A percentile compares a stretch with the other conserved stretches of the same genome.
Evolutionary conservation across 306 rosid species (phyloP).

Genomic region (Citrullus colocynthis): DNA sequence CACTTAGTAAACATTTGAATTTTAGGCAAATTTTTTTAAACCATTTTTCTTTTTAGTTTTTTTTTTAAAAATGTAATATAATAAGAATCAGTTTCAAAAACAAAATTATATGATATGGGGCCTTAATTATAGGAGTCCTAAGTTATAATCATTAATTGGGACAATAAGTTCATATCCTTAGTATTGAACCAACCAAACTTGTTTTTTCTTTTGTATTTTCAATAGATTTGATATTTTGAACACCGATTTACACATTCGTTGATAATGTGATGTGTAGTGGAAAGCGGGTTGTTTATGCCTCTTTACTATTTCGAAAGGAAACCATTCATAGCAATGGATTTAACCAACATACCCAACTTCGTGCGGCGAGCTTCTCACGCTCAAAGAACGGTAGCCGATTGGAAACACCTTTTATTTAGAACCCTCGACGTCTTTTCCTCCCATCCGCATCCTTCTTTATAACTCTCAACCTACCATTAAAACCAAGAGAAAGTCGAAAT

Average conservation of each 20-base stretch:
- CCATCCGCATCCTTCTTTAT: conserved; percentile 61
- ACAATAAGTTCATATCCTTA: no score
- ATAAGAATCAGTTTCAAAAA: no score
- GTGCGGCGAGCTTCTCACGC: background rate
- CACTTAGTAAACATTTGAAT: no score
- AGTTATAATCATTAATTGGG: no score
- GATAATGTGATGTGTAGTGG: background rate
- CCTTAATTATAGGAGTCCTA: no score
- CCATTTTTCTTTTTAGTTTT: no score
- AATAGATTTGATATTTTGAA: background rate
- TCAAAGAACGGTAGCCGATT: conserved; percentile 32
- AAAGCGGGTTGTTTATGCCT: background rate
- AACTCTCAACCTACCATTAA: conserved; percentile 50
- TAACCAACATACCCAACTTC: background rate
- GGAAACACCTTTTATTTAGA: conserved; percentile 44
- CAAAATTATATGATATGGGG: no score
- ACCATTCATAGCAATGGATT: background rate
- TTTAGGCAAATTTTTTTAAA: no score
- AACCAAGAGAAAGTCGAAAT: no score
- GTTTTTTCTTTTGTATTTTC: background rate
- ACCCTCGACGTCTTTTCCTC: conserved; percentile 16
- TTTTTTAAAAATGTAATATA: no score
- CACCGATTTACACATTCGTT: background rate
- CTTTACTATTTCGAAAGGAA: background rate
- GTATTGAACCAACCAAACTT: no score